Evolutionary conservation across 495 filamentous ascomycete genomes (phyloP).

Genomic region (Recurvomyces mirabilis): DNA sequence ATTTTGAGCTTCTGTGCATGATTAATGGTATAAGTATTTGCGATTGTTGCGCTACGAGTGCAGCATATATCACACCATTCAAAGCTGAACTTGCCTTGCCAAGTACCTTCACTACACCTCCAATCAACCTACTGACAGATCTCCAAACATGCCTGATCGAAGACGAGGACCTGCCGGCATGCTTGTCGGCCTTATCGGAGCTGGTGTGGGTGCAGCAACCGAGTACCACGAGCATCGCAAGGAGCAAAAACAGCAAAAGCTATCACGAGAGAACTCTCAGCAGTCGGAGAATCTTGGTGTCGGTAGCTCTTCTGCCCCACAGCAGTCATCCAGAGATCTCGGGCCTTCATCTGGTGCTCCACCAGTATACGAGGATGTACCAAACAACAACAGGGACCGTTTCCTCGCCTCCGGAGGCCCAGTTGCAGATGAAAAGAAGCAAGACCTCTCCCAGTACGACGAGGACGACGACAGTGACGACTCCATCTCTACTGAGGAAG

Average conservation of each 20-base stretch:
- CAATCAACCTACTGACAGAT: no score
- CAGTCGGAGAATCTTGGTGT: background rate
- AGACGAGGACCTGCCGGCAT: background rate
- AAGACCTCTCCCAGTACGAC: slow-evolving; percentile 3
- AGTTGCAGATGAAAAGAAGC: slow-evolving; percentile 16
- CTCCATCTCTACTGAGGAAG: slow-evolving; percentile 24
- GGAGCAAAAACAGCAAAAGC: slow-evolving; percentile 32
- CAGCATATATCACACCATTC: no score
- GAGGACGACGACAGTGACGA: slow-evolving; percentile 8
- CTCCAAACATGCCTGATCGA: no score
- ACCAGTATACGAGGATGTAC: slow-evolving; percentile 19
- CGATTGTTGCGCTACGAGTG: no score
- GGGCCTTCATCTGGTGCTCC: slow-evolving; percentile 16
- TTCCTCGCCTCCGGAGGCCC: slow-evolving; percentile 14
- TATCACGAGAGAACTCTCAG: slow-evolving; percentile 15
- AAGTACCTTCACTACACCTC: no score
- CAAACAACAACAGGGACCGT: slow-evolving; percentile 1
- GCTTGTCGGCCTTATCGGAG: slow-evolving; percentile 27
- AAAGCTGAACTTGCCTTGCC: no score
- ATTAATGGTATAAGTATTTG: no score
- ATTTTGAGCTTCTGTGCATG: no score
- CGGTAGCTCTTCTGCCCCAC: background rate
- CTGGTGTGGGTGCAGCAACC: slow-evolving; percentile 41
- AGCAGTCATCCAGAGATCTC: background rate
- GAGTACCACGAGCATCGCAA: slow-evolving; percentile 34